A percentile compares a stretch with the other conserved stretches of the same genome.
Evolutionary conservation across 352 stramenopile genomes (phyloP).

Genomic region (Phytophthora vignae): DNA sequence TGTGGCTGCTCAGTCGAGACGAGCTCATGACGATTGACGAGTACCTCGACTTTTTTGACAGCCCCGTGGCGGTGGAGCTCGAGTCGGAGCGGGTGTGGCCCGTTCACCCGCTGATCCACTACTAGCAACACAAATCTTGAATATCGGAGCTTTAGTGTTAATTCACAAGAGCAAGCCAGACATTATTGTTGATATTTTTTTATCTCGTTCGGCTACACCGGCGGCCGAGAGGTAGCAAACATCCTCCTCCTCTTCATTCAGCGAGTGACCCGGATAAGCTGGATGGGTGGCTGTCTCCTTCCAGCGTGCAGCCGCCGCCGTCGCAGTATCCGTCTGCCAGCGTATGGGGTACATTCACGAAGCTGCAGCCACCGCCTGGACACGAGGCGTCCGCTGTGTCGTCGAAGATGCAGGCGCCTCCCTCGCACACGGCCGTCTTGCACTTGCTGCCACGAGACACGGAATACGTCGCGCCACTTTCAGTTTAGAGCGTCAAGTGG

Average conservation of each 20-base stretch:
- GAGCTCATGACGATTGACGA: constrained; percentile 74
- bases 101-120: constrained; percentile 72
- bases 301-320: constrained; percentile 57
- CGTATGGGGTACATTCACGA: constrained; percentile 51
- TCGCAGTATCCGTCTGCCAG: constrained; percentile 64
- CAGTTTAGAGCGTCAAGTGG: constrained; percentile 22
- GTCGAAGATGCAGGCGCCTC: constrained; percentile 67
- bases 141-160: no score
- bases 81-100: constrained; percentile 83
- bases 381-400: constrained; percentile 43
- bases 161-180: no score
- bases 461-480: constrained; percentile 44
- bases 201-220: no score
- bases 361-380: constrained; percentile 61
- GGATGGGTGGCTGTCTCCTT: constrained; percentile 52
- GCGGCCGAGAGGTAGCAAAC: no score
- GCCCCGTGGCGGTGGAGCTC: constrained; percentile 55
- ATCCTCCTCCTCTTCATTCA: constrained; percentile 29
- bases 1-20: constrained; percentile 61
- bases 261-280: constrained; percentile 53
- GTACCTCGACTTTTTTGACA: constrained; percentile 55
- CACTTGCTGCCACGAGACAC: constrained; percentile 49
- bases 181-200: no score
- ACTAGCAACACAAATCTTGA: constrained; percentile 44
- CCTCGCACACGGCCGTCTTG: constrained; percentile 54